Percentiles rank a stretch among this genome's conserved stretches.
Evolutionary conservation across 805 yeast genomes (phyloP).

Genomic region (Saccharomycopsis vini): DNA sequence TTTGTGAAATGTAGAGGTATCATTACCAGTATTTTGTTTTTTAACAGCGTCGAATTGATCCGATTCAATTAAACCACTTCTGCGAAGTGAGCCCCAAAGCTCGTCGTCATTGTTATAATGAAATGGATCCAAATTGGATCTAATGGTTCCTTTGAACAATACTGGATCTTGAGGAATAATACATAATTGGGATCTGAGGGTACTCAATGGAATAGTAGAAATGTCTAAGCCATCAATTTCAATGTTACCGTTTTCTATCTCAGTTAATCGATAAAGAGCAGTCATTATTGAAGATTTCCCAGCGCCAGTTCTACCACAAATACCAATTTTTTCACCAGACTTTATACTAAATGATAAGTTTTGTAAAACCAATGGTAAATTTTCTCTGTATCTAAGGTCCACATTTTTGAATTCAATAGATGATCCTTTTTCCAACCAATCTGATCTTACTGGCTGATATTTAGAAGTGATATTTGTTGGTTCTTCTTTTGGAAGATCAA

Average conservation of each 20-base stretch:
- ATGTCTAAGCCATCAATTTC: conserved; percentile 63
- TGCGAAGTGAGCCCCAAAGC: conserved; percentile 60
- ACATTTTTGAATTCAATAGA: conserved; percentile 46
- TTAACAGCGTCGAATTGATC: conserved; percentile 26
- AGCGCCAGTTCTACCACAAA: conserved; percentile 63
- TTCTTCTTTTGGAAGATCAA: conserved; percentile 50
- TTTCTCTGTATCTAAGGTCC: conserved; percentile 51
- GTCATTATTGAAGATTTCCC: conserved; percentile 72
- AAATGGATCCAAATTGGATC: conserved; percentile 75
- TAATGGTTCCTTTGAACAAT: conserved; percentile 66
- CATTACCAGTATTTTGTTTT: conserved; percentile 22
- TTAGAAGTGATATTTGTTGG: conserved; percentile 42
- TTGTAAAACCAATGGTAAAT: conserved; percentile 56
- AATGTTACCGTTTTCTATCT: conserved; percentile 44
- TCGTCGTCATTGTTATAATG: conserved; percentile 42
- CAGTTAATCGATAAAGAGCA: conserved; percentile 60
- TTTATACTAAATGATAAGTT: conserved; percentile 40
- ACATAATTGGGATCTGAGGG: conserved; percentile 58
- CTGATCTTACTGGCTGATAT: conserved; percentile 33
- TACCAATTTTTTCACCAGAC: conserved; percentile 51
- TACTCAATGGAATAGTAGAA: conserved; percentile 51
- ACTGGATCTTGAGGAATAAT: conserved; percentile 90
- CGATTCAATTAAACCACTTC: conserved; percentile 43
- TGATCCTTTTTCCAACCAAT: conserved; percentile 58
- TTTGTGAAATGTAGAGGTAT: conserved; percentile 31